These are phyloP conservation scores for Mortierella antarctica DNA, from an alignment of 192 early-diverging fungal genomes.

Conservation along the genomic window DNA sequence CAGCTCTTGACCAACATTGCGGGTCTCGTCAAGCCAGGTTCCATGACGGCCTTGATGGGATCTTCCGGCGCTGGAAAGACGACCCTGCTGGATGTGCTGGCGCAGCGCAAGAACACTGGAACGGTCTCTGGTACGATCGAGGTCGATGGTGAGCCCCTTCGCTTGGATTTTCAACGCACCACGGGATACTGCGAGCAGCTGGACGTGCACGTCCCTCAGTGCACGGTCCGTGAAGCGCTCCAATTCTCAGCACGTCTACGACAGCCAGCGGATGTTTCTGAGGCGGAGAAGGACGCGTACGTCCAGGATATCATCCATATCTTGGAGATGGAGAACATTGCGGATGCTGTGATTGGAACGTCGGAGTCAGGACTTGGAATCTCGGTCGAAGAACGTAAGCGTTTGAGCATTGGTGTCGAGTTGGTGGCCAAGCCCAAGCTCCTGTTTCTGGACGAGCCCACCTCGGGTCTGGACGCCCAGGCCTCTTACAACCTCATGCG, in stretches of 20 bases:
- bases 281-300: slow-evolving; percentile 73
- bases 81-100: slow-evolving; percentile 78
- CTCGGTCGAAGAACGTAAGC: slow-evolving; percentile 88
- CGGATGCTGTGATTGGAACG: slow-evolving; percentile 79
- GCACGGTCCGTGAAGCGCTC: slow-evolving; percentile 83
- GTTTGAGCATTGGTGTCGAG: slow-evolving; percentile 88
- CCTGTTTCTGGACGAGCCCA: slow-evolving; percentile 93
- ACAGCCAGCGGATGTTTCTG: slow-evolving; percentile 70
- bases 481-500: slow-evolving; percentile 79
- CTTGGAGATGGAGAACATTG: slow-evolving; percentile 79
- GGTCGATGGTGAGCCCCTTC: slow-evolving; percentile 70
- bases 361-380: slow-evolving; percentile 80
- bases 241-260: slow-evolving; percentile 82
- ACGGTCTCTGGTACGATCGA: slow-evolving; percentile 75
- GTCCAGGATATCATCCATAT: slow-evolving; percentile 82
- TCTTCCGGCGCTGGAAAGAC: slow-evolving; percentile 81
- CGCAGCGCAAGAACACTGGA: slow-evolving; percentile 81
- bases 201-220: slow-evolving; percentile 80
- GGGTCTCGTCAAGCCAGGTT: slow-evolving; percentile 79
- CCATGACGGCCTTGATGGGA: slow-evolving; percentile 88
- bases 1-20: slow-evolving; percentile 75
- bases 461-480: slow-evolving; percentile 85
- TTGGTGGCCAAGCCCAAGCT: slow-evolving; percentile 82
- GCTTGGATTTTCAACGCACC: slow-evolving; percentile 71
- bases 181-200: slow-evolving; percentile 90